Evolutionary conservation across 1,139 yeast genomes (phyloP), one percentile per base, ranked within the genome.

Genomic region (Nakaseomyces nivariensis): DNA sequence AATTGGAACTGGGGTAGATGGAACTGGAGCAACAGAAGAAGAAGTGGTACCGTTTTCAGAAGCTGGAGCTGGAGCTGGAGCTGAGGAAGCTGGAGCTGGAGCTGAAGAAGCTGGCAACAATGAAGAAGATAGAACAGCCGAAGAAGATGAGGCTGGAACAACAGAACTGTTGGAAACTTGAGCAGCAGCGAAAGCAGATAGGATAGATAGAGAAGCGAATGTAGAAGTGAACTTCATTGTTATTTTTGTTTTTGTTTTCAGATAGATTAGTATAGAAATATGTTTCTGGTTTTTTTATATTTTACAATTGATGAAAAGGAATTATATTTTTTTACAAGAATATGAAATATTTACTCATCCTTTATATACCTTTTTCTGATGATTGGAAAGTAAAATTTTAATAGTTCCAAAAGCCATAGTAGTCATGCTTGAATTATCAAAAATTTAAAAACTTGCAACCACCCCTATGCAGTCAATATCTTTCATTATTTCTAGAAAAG

Each of bases 181-280:
- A 25, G 31, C 44, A 7, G 13, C 25, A 29, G 25, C 44, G 25
- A 5, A 27, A 41, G 44, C 33, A 6, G 44, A n/a, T n/a, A 29
- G 34, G 13, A 41, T 11, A 13, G 44, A n/a, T 13, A 41, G 25
- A 17, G 44, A n/a, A 41, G 34, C 44, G 44, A 41, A 41, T 29
- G 44, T 29, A 10, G 44, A 27, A 27, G 44, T 41, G n/a, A 41
- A 41, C 44, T 41, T 41, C 44, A 41, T 41, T 41, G 44, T 17
- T 17, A 17, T 41, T 41, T 27, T 27, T 11, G 7, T 41, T 41
- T 41, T n/a, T 41, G 27, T 27, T 27, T 29, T 29, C 17, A 25
- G 34, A 36, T 38, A 29, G 31, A 7, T 29, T 29, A 9, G 11
- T 41, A 7, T 4, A 27, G 5, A 11, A 25, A 38, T 25, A 5